phyloP scores from a whole-genome alignment of 1,284 basidiomycete genomes.

The Amylostereum areolatum region DNA sequence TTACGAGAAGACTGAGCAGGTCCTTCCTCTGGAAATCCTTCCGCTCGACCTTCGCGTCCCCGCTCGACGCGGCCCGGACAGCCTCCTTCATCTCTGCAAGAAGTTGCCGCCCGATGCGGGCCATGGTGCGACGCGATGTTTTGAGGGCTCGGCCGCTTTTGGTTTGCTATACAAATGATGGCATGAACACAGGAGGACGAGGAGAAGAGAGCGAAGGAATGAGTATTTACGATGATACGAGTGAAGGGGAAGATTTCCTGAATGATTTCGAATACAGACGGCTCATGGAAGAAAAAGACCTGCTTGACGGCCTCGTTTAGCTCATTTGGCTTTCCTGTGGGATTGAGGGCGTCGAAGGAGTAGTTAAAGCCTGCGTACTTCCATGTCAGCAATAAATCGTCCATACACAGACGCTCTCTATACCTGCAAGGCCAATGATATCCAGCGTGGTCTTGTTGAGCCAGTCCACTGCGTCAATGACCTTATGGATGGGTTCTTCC shows the following conservation, averaged over 20 bases:
- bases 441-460: constrained; percentile 42
- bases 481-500: constrained; percentile 4
- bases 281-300: constrained; percentile 13
- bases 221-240: not conserved
- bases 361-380: constrained; percentile 29
- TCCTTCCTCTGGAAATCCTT: constrained; percentile 31
- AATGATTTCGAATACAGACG: constrained; percentile 11
- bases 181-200: too few species aligned
- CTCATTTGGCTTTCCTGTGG: constrained; percentile 19
- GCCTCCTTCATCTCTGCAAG: constrained; percentile 36
- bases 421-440: constrained; percentile 43
- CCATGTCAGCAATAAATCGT: not conserved
- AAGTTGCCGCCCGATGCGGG: constrained; percentile 34
- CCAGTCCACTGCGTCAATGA: constrained; percentile 36
- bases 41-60: constrained; percentile 17
- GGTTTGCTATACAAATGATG: not conserved
- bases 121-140: not conserved
- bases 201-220: not conserved
- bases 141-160: not conserved
- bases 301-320: constrained; percentile 23
- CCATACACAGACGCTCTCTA: not conserved
- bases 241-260: constrained; percentile 5
- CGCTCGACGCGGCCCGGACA: constrained; percentile 1
- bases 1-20: constrained; percentile 47
- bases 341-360: constrained; percentile 26